Base-by-base conservation (phyloP, 371 early-diverging fungal species). In the Mortierella sp. region DNA sequence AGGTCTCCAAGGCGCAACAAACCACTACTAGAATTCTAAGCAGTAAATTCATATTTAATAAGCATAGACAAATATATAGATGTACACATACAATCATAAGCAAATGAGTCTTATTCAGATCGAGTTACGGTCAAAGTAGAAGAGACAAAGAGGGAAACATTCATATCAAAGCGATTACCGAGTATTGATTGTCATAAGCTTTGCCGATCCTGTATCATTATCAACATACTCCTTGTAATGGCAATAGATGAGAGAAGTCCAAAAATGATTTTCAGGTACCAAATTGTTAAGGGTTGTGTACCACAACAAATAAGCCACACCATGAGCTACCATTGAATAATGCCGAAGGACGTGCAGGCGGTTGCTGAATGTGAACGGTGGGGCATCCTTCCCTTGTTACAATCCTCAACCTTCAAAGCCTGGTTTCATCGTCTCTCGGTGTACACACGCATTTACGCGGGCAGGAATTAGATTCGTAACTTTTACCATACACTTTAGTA, bases 1-100 rank as follows among this genome's bases (percentile, higher is more conserved):
- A 45, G 31, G 35, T 77, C 77, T 8, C 69, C 78, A 47, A 53
- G 68, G 10, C 78, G 78, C 10, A 47, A 56, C 34, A 76, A 76
- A 40, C 75, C 75, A 22, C 35, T 75, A 43, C 42, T 75, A 19
- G 75, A 75, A 22, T 75, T 75, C 23, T 75, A 57, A 28, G 37
- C 26, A 26, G 53, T 26, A 7, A 2, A 37, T 47, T 26, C 15
- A 26, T 7, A 22, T 55, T 28, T 13, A 13, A 23, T 29, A 22
- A 17, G 6, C 17, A 7, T 51, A 17, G n/a, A 37, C 40, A 37
- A 13, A 37, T 37, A 13, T 37, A 10, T 37, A 37, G 40, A 10
- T 37, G 40, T 37, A 37, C 40, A 10, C 40, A 37, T n/a, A n/a
- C n/a, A n/a, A n/a, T n/a, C n/a, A n/a, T n/a, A n/a, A n/a, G n/a